Evolutionary conservation across 371 early-diverging fungal genomes (phyloP), one percentile per base, ranked within the genome.

Genomic region (Saksenaea vasiformis): DNA sequence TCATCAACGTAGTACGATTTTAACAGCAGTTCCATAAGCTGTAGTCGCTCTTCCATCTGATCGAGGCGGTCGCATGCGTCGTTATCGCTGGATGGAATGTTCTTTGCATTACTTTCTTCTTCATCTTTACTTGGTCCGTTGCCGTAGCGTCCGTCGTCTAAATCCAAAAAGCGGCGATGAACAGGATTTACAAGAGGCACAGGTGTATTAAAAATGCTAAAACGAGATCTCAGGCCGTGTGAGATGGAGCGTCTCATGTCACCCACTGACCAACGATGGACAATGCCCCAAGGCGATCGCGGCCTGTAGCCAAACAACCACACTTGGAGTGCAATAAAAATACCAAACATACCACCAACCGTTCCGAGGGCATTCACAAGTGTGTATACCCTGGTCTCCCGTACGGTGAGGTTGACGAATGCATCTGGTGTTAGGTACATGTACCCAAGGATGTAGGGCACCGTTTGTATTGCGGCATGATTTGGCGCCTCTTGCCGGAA

Each of bases 401-500:
- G n/a, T 22, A 47, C 19, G 19, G 47, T 47, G 10, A 19, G 7
- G 3, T 9, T 47, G 27, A 47, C 22, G 47, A 47, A 47, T 19
- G 47, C 47, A 9, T 19, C 22, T n/a, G 10, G n/a, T 1, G 8
- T 22, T 10, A 15, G 22, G n/a, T 47, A 22, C 1, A 47, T 5
- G 9, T 19, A 9, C 3, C 19, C 19, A 10, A 22, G 10, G 0
- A 22, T 19, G 0, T 19, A 69, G 9, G 75, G 67, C 43, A 75
- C 31, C 31, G 31, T 31, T 31, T 7, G 31, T 7, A 7, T 31
- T 31, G 31, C 31, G 31, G 31, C 31, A 4, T 31, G 31, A 7
- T 31, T 31, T 31, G 31, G 31, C 31, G 31, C 31, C 31, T 31
- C 78, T 43, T 66, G 66, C 51, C 79, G 68, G 64, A 81, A 81